Evolutionary conservation across 495 filamentous ascomycete genomes (phyloP).

Genomic region (Penicillium salamii): DNA sequence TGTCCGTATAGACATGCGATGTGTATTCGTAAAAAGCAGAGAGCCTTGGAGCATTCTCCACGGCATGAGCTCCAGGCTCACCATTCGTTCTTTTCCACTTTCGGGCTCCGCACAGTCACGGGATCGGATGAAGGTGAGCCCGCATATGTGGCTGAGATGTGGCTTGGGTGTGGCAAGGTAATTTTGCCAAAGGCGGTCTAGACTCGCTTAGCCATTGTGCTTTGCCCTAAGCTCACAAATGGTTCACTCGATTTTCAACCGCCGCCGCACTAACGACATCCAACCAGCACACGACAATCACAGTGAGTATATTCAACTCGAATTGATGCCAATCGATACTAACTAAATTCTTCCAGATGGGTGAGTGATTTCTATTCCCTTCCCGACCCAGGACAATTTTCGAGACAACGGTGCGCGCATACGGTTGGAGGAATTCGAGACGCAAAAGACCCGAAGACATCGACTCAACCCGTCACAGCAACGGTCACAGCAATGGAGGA

Average conservation of each 20-base stretch:
- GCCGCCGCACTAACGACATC: conserved; percentile 43
- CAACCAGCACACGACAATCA: conserved; percentile 54
- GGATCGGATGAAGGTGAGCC: no score
- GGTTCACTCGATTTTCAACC: conserved; percentile 43
- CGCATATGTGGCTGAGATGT: no score
- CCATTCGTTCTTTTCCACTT: no score
- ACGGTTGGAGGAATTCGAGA: conserved; percentile 18
- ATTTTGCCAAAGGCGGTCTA: no score
- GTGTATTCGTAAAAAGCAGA: no score
- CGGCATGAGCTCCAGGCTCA: no score
- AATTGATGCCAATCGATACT: conserved; percentile 24
- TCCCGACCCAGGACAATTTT: conserved; percentile 21
- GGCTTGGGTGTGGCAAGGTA: no score
- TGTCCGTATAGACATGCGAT: no score
- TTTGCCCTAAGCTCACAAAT: no score
- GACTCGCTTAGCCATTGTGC: no score
- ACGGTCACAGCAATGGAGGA: neutral
- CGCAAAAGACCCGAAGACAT: conserved; percentile 11
- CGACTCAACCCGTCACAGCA: conserved; percentile 1
- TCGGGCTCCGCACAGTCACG: no score
- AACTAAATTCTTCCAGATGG: conserved; percentile 48
- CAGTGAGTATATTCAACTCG: conserved; percentile 41
- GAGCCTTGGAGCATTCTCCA: no score
- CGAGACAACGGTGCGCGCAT: conserved; percentile 34
- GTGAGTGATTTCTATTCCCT: conserved; percentile 43